Evolutionary conservation across 2,329 filamentous ascomycete genomes (phyloP).

Genomic region (Penicillium sp.): DNA sequence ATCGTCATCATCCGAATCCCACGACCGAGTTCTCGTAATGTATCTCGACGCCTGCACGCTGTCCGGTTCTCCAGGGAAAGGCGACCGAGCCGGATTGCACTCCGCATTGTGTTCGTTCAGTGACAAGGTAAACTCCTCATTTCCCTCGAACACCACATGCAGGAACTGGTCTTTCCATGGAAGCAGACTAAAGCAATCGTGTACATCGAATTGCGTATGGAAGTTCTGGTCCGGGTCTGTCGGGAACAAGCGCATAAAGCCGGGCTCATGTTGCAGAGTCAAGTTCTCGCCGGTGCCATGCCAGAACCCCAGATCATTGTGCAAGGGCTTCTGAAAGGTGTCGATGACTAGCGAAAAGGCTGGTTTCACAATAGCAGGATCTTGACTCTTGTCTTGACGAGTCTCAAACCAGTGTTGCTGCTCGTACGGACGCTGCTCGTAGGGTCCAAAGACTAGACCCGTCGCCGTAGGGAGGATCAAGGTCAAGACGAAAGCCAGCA

Average conservation of each 20-base stretch:
- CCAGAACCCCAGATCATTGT: constrained; percentile 68
- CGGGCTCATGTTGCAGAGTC: constrained; percentile 57
- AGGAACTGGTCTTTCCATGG: constrained; percentile 64
- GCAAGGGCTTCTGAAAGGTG: constrained; percentile 59
- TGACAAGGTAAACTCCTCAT: constrained; percentile 67
- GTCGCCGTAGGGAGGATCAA: constrained; percentile 14
- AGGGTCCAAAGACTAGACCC: constrained; percentile 11
- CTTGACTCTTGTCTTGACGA: constrained; percentile 9
- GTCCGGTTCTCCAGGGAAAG: constrained; percentile 72
- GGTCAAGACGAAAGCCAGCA: constrained; percentile 3
- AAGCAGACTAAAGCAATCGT: constrained; percentile 62
- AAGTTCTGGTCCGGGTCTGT: constrained; percentile 66
- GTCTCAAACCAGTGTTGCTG: constrained; percentile 26
- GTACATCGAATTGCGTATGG: constrained; percentile 63
- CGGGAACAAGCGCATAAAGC: constrained; percentile 62
- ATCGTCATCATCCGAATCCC: neutral
- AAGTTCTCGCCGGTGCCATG: constrained; percentile 70
- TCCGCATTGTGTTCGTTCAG: constrained; percentile 70
- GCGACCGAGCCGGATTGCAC: constrained; percentile 62
- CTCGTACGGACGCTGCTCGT: constrained; percentile 10
- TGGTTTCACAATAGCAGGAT: constrained; percentile 5
- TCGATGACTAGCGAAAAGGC: constrained; percentile 59
- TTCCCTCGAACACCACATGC: constrained; percentile 68
- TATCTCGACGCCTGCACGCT: constrained; percentile 70
- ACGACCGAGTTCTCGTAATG: constrained; percentile 27